Percentiles rank a stretch among this genome's conserved stretches.
Evolutionary conservation across 2,329 filamentous ascomycete genomes (phyloP).

Genomic region (Trichophaea hybrida): DNA sequence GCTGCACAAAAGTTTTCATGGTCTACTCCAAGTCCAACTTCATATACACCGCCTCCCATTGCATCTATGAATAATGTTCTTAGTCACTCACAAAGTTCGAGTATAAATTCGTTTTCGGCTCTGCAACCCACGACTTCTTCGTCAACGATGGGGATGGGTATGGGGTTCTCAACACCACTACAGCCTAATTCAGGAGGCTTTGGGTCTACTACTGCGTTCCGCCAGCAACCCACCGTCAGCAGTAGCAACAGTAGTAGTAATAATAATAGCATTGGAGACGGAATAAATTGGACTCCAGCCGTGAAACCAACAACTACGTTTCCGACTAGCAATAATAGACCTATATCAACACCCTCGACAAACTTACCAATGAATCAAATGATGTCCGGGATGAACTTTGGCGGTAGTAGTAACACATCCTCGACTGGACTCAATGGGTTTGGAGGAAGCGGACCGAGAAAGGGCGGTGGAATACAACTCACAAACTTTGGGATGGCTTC

Average conservation of each 20-base stretch:
- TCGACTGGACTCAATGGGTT: constrained; percentile 32
- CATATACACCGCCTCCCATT: constrained; percentile 25
- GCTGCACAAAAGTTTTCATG: constrained; percentile 44
- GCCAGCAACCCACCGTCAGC: no score
- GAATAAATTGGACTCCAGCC: background rate
- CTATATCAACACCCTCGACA: background rate
- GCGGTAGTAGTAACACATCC: background rate
- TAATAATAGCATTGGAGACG: no score
- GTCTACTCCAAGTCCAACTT: constrained; percentile 43
- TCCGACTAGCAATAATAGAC: constrained; percentile 5
- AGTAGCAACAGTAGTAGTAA: no score
- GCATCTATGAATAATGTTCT: constrained; percentile 1
- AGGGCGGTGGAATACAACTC: background rate
- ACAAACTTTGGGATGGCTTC: background rate
- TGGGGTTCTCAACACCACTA: no score
- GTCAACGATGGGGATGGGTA: background rate
- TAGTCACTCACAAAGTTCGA: constrained; percentile 5
- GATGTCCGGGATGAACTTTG: background rate
- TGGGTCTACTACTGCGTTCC: background rate
- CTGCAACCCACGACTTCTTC: background rate
- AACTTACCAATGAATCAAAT: background rate
- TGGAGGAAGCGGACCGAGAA: constrained; percentile 21
- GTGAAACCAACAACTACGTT: constrained; percentile 1
- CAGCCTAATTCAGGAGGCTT: background rate
- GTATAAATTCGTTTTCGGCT: no score